Conservation (phyloP, 2,329 filamentous ascomycete genomes). For the Sordariomycetes sp. region DNA sequence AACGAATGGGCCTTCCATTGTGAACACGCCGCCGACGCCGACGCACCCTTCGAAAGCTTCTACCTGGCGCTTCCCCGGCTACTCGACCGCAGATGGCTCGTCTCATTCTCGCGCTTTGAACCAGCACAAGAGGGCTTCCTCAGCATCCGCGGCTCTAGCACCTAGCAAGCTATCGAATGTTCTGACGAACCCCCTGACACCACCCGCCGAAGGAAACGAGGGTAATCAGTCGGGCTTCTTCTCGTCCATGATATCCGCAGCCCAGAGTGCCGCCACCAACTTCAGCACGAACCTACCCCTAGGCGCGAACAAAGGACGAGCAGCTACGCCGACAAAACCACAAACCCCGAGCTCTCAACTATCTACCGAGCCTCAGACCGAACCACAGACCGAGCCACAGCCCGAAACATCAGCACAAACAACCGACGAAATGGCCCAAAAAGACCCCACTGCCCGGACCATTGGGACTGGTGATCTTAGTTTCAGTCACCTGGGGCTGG, state of each 20-base stretch:
- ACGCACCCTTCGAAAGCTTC: constrained; percentile 30
- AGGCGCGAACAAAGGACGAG: constrained; percentile 21
- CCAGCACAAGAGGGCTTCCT: constrained; percentile 37
- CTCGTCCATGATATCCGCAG: constrained; percentile 83
- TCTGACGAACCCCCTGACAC: constrained; percentile 63
- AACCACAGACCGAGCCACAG: not conserved
- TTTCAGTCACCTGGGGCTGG: constrained; percentile 77
- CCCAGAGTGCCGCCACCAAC: constrained; percentile 79
- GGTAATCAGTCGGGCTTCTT: constrained; percentile 61
- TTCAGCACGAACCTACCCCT: constrained; percentile 58
- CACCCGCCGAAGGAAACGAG: constrained; percentile 53
- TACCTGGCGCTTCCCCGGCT: constrained; percentile 14
- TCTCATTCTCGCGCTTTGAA: constrained; percentile 64
- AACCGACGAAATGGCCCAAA: constrained; percentile 24
- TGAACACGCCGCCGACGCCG: constrained; percentile 59
- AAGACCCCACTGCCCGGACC: constrained; percentile 76
- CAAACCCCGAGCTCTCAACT: constrained; percentile 5
- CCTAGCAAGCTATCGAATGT: constrained; percentile 85
- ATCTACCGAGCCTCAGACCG: constrained; percentile 14
- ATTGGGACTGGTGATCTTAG: constrained; percentile 83
- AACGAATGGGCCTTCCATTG: constrained; percentile 42
- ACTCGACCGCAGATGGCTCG: constrained; percentile 38
- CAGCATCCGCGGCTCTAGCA: constrained; percentile 24
- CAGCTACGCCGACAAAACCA: not conserved
- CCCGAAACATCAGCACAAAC: constrained; percentile 3